These are phyloP conservation scores for Canna indica DNA, from an alignment of 176 grass and related monocot genomes.

Conservation along the genomic window DNA sequence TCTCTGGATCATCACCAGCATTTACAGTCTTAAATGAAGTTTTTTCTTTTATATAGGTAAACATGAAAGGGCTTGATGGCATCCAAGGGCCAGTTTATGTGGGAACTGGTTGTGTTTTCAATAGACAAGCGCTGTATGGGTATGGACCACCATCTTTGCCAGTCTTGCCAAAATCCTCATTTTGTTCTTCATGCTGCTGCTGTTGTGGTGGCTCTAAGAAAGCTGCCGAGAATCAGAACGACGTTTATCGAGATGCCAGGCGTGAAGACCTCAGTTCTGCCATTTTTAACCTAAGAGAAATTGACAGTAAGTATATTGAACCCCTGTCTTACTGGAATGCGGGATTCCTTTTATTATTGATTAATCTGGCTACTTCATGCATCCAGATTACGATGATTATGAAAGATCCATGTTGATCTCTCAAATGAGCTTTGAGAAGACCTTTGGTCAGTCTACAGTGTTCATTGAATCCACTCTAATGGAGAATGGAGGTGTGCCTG, in stretches of 20 bases:
- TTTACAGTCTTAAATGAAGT: not conserved
- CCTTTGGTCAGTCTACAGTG: conserved; percentile 76
- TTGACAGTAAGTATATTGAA: conserved; percentile 55
- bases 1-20: not conserved
- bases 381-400: conserved; percentile 79
- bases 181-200: conserved; percentile 80
- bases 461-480: conserved; percentile 97
- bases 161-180: conserved; percentile 68
- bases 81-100: conserved; percentile 97
- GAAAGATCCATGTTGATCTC: conserved; percentile 87
- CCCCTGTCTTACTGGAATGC: conserved; percentile 14
- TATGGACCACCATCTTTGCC: conserved; percentile 93
- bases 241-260: conserved; percentile 65
- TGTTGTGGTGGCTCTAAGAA: conserved; percentile 65
- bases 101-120: conserved; percentile 97
- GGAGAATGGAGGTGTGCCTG: conserved; percentile 82
- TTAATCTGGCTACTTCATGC: conserved; percentile 16
- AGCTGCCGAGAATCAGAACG: conserved; percentile 61
- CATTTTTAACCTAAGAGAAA: conserved; percentile 93
- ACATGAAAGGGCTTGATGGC: conserved; percentile 99
- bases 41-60: conserved; percentile 45
- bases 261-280: conserved; percentile 82
- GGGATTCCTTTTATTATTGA: conserved; percentile 1
- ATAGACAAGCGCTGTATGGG: conserved; percentile 88
- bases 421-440: conserved; percentile 92